Evolutionary conservation across 345 rosid species (phyloP), one percentile per base, ranked within the genome.

Genomic region (Lumnitzera racemosa): DNA sequence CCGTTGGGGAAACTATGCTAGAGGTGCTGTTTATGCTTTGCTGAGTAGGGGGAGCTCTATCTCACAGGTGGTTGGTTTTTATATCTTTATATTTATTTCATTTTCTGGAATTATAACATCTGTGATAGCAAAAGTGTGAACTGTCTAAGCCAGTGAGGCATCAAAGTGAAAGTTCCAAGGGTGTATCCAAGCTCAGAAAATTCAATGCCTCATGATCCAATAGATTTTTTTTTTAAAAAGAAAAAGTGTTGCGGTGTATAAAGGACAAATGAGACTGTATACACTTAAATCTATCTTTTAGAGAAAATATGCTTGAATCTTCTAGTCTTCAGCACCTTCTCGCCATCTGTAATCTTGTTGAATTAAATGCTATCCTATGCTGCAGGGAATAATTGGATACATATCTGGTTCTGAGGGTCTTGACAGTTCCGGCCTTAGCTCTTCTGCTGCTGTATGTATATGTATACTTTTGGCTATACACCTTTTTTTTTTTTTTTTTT

Each of bases 361-460:
- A 13, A 49, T 68, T 16, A n/a, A 24, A n/a, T 27, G 4, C 25
- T 25, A 31, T 59, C 51, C 61, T 62, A 12, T 59, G 62, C 77
- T 81, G 67, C 85, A 89, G 98, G 98, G 98, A 48, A 83, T 92
- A 63, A 76, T 73, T 57, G 96, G 98, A 52, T 92, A 76, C 75
- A 83, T 87, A 52, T 83, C 79, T 77, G 96, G 96, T 62, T 79
- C 95, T 51, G 79, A 85, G 74, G 90, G 85, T 71, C 82, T 92
- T 77, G 98, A 92, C 70, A 82, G 96, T 70, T 87, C 96, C 17
- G 98, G 98, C 61, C 96, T 92, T 71, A 92, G 98, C 79, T 92
- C 98, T 68, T 92, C 96, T 53, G 96, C 98, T 70, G 96, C 98
- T 43, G 96, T 92, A 80, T 76, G 98, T 83, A 54, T 68, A 46